Evolutionary conservation across 1,284 basidiomycete species (phyloP), one percentile per base, ranked within the genome.

Genomic region (Rhodotorula sp.): DNA sequence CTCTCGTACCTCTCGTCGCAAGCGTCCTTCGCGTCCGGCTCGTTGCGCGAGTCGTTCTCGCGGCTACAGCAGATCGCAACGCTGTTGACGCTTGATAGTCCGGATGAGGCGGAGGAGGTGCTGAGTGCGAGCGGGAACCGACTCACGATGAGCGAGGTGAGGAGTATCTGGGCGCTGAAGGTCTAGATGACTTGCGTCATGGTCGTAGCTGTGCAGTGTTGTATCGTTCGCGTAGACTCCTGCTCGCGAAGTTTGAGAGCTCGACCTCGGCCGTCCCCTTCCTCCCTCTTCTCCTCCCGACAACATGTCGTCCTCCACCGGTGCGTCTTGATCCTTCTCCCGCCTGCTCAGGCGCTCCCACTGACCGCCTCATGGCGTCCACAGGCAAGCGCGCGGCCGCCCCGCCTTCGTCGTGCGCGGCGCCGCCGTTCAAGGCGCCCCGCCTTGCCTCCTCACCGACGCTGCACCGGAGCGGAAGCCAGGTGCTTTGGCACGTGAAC

Each of bases 41-140:
- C 90, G 13, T 64, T 83, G 3, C 85, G 96, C 70, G 95, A 97
- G 78, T 94, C 94, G 80, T 97, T 99, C 80, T 84, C 90, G 34
- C 85, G 96, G 32, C 82, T 99, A 69, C 93, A 96, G 79, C 97
- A 99, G 82, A 91, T 98, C 71, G 91, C 92, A 17, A 97, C 91
- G 9, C 82, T 98, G 51, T 83, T 99, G 61, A 98, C 97, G 81
- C 84, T 97, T 57, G 96, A 98, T 41, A 57, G 54, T 29, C 57
- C 61, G 15, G 76, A 75, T 5, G 76, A 77, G 58, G 76, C 73
- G 12, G 76, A 77, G 53, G 76, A 77, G 66, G 73, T 77, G 29
- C 51, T 75, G 41, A 65, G 61, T 46, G 73, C 73, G 55, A 61
- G 59, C 32, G 75, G 73, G 51, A 72, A 72, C 39, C 34, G 75